Base-by-base conservation (phyloP, 208 protist genomes). In the Leptomonas pyrrhocoris region DNA sequence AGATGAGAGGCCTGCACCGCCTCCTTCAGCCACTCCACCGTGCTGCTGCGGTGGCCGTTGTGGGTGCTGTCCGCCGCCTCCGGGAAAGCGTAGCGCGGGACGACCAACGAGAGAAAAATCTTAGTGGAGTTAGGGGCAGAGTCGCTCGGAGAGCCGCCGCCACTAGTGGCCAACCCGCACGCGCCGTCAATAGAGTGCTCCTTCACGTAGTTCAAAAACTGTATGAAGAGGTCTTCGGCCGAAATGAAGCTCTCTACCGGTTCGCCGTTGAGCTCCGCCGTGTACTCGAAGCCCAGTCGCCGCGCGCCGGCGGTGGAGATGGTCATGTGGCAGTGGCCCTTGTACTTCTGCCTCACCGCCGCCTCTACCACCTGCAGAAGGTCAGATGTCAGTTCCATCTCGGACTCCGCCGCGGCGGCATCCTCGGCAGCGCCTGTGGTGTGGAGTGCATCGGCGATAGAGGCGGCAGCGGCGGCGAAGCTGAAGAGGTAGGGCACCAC, bases 191-290 rank as follows among this genome's bases (percentile, higher is more conserved):
- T 63, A 25, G 82, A 83, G 62, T 90, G 86, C 63, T 84, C 77
- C 75, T 96, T 96, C 13, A 96, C 48, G 65, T 93, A 83, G 76
- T 93, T 92, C 28, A 96, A 79, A 67, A 94, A 94, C 40, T 80
- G 70, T 5, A 94, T 80, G 50, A 96, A 88, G 25, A 94, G 67
- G 40, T 94, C 81, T 57, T 91, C 83, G 30, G 85, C 85, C 6
- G 77, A 73, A 53, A 94, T 54, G 67, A 94, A 91, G 42, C 51
- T 55, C 45, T 79, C 67, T 23, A 74, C 70, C 62, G 66, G 25
- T 9, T 84, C 81, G 43, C 80, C 72, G 43, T 51, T 55, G 16
- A 60, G 27, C 38, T 77, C 64, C n/a, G 51, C 49, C 31, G 76
- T 72, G 76, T 84, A 83, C 30, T 56, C 43, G 69, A 93, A 93